These are phyloP conservation scores for Leccinum holopus DNA, from an alignment of 1,284 basidiomycete species.

Conservation along the genomic window DNA sequence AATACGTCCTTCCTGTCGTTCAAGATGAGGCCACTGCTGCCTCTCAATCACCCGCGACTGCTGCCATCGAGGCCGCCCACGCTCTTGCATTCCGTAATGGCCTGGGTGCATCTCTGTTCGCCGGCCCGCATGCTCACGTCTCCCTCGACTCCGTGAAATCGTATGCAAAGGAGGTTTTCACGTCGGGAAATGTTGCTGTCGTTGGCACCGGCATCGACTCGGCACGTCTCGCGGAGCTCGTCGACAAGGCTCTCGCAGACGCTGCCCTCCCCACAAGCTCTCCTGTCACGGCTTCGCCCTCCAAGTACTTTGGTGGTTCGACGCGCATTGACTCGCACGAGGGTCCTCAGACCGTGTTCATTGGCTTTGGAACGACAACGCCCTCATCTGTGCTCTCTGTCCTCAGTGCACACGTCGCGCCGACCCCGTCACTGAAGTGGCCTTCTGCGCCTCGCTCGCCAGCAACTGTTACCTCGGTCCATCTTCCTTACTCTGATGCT, in stretches of 20 bases:
- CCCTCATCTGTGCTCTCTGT: conserved; percentile 72
- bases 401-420: conserved; percentile 75
- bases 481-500: conserved; percentile 88
- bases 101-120: conserved; percentile 86
- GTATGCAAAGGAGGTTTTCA: conserved; percentile 72
- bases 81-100: conserved; percentile 87
- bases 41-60: conserved; percentile 58
- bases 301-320: conserved; percentile 85
- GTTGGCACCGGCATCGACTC: conserved; percentile 84
- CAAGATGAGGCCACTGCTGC: conserved; percentile 69
- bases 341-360: conserved; percentile 73
- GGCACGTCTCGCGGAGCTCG: conserved; percentile 65
- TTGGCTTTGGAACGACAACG: conserved; percentile 75
- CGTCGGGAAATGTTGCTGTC: conserved; percentile 78
- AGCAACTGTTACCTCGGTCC: conserved; percentile 66
- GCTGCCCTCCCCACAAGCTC: conserved; percentile 43
- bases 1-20: conserved; percentile 80
- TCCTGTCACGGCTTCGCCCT: conserved; percentile 40
- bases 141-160: conserved; percentile 68
- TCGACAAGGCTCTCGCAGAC: conserved; percentile 65
- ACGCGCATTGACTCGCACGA: conserved; percentile 64
- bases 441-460: conserved; percentile 52
- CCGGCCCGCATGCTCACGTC: conserved; percentile 65
- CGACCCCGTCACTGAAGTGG: conserved; percentile 82
- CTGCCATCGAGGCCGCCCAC: conserved; percentile 83